A percentile compares a stretch with the other conserved stretches of the same genome.
phyloP scores from a whole-genome alignment of 1,139 yeast species.

The Kodamaea fungicola region DNA sequence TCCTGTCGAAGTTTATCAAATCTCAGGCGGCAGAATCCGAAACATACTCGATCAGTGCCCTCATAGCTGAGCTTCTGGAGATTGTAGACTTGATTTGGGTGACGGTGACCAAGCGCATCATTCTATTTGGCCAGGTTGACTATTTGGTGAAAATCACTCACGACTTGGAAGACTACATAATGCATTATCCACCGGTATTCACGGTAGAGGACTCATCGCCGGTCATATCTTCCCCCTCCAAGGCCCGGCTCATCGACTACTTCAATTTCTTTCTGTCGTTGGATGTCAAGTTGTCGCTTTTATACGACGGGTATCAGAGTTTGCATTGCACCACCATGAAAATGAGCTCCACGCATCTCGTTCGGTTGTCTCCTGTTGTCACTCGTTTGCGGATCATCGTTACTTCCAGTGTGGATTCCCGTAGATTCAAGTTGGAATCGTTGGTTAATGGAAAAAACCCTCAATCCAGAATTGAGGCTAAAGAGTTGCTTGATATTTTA shows the following conservation, averaged over 20 bases:
- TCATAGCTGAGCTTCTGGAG: constrained; percentile 14
- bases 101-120: constrained; percentile 16
- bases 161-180: constrained; percentile 61
- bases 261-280: constrained; percentile 40
- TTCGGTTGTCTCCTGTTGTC: constrained; percentile 45
- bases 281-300: constrained; percentile 39
- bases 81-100: constrained; percentile 17
- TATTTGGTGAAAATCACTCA: constrained; percentile 62
- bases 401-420: constrained; percentile 11
- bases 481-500: constrained; percentile 20
- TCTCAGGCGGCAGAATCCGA: constrained; percentile 40
- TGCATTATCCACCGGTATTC: constrained; percentile 32
- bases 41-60: constrained; percentile 15
- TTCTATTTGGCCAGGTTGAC: constrained; percentile 54
- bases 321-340: constrained; percentile 5
- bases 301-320: constrained; percentile 36
- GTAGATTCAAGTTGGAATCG: constrained; percentile 8
- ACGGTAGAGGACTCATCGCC: constrained; percentile 7
- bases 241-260: constrained; percentile 20
- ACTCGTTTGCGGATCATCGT: constrained; percentile 38
- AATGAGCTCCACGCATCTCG: constrained; percentile 36
- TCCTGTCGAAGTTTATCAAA: constrained; percentile 66
- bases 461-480: constrained; percentile 9
- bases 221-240: constrained; percentile 9
- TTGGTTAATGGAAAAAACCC: constrained; percentile 1